Evolutionary conservation across 2,329 filamentous ascomycete genomes (phyloP), one percentile per base, ranked within the genome.

Genomic region (Karstenula rhodostoma): DNA sequence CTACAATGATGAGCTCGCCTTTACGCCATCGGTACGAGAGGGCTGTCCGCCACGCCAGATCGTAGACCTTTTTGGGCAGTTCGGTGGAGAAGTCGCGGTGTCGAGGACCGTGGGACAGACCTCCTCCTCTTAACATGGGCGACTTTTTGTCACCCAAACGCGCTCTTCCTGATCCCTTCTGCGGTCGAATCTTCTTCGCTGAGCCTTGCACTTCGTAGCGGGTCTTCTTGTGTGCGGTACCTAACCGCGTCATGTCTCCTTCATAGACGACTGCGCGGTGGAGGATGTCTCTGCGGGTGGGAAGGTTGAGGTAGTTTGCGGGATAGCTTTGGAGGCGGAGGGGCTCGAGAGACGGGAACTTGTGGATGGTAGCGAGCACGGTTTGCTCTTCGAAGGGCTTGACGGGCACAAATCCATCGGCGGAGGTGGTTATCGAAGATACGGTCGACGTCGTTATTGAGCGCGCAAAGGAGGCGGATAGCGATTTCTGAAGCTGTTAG

Each of bases 231-330:
- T 68, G 72, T 29, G 94, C 95, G 2, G 93, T 96, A 66, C 95
- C 95, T 23, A 69, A 40, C 32, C 95, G 90, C 58, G 92, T 91
- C 73, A 84, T 87, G 82, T 98, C 94, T 68, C 92, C 95, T 82
- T 99, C 95, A 84, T 90, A 98, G 69, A 97, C 82, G 60, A 99
- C 88, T 60, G 95, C 95, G 66, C 92, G 88, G 82, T 99, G 94
- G 56, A 99, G 89, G 66, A 99, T 88, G 78, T 99, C 95, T 77
- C 90, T 89, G 61, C 95, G 91, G 49, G 97, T 85, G 2, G 95
- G 95, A 35, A 98, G 87, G 74, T 91, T 83, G 47, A 99, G 90
- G 79, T 97, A 93, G 72, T 91, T 90, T 62, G 88, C 83, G 43
- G 91, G 89, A 83, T 94, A 98, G 71, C 87, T 81, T 75, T 92